phyloP scores from a whole-genome alignment of 2,329 filamentous ascomycete species.

The Diplodia seriata region DNA sequence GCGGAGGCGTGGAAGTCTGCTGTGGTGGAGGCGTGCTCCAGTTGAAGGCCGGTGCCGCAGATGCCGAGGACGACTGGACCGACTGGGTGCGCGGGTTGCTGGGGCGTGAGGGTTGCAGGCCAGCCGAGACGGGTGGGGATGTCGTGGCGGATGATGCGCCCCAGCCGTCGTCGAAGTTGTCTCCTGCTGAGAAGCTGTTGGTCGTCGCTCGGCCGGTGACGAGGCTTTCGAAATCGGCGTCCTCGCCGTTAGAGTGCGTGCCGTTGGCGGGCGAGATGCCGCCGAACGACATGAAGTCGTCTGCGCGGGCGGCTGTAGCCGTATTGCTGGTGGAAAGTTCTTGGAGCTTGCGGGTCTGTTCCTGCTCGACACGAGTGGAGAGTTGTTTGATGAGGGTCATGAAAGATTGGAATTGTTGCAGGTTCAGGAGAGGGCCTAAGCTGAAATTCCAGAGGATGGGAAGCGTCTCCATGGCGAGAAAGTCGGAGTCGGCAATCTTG shows the following conservation, averaged over 20 bases:
- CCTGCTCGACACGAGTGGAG: conserved; percentile 81
- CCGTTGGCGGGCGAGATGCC: conserved; percentile 61
- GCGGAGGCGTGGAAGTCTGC: conserved; percentile 20
- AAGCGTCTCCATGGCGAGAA: conserved; percentile 88
- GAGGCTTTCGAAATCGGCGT: conserved; percentile 85
- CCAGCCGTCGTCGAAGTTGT: conserved; percentile 53
- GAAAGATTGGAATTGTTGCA: conserved; percentile 84
- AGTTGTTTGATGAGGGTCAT: conserved; percentile 87
- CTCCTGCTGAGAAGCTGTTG: conserved; percentile 46
- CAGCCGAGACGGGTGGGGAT: conserved; percentile 41
- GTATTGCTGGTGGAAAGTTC: conserved; percentile 73
- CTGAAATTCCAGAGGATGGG: conserved; percentile 92
- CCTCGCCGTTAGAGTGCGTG: conserved; percentile 60
- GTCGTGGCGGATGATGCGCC: conserved; percentile 43
- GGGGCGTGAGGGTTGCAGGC: conserved; percentile 40
- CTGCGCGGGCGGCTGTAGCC: conserved; percentile 59
- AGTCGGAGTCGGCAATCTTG: conserved; percentile 82
- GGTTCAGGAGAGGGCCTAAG: conserved; percentile 84
- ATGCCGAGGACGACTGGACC: conserved; percentile 38
- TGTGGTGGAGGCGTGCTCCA: conserved; percentile 52
- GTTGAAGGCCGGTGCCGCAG: conserved; percentile 50
- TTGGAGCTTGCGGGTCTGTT: conserved; percentile 86
- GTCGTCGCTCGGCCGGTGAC: conserved; percentile 73
- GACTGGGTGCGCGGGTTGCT: conserved; percentile 39
- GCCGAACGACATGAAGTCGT: conserved; percentile 76